A percentile compares a stretch with the other conserved stretches of the same genome.
phyloP scores from a whole-genome alignment of 441 rosid species.

The Eruca vesicaria region DNA sequence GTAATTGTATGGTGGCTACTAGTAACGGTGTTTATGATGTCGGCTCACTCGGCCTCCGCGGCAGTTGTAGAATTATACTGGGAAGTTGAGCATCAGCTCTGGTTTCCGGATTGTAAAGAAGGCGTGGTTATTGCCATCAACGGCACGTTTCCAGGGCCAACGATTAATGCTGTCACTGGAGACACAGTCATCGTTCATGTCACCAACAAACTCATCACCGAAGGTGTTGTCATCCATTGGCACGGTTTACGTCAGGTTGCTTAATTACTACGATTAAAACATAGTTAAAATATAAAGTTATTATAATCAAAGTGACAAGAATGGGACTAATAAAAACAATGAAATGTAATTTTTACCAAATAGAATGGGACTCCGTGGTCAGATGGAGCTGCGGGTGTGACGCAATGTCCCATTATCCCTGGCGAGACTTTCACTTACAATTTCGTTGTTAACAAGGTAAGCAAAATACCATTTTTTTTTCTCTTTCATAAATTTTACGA shows the following conservation, averaged over 20 bases:
- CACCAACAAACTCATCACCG: conserved; percentile 69
- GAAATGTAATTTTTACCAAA: not conserved
- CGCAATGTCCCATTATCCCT: conserved; percentile 77
- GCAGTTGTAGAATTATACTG: conserved; percentile 47
- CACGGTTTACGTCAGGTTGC: conserved; percentile 88
- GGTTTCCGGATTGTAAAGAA: conserved; percentile 74
- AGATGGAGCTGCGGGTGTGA: conserved; percentile 82
- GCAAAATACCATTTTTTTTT: too few species aligned
- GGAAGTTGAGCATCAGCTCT: conserved; percentile 63
- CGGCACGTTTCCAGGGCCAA: conserved; percentile 85
- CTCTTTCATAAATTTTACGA: too few species aligned
- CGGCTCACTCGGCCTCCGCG: conserved; percentile 16
- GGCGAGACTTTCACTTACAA: conserved; percentile 72
- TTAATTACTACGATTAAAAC: not conserved
- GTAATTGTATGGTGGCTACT: conserved; percentile 14
- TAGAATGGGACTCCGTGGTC: conserved; percentile 87
- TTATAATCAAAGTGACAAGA: not conserved
- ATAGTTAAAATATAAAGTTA: not conserved
- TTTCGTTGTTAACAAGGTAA: conserved; percentile 72
- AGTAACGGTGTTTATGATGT: conserved; percentile 11
- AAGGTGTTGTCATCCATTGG: conserved; percentile 94
- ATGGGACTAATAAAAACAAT: not conserved
- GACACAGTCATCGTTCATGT: conserved; percentile 61
- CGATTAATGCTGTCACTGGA: conserved; percentile 59
- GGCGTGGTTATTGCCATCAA: conserved; percentile 61